Evolutionary conservation across 2,329 filamentous ascomycete species (phyloP), one percentile per base, ranked within the genome.

Genomic region (Cercospora citrullina): DNA sequence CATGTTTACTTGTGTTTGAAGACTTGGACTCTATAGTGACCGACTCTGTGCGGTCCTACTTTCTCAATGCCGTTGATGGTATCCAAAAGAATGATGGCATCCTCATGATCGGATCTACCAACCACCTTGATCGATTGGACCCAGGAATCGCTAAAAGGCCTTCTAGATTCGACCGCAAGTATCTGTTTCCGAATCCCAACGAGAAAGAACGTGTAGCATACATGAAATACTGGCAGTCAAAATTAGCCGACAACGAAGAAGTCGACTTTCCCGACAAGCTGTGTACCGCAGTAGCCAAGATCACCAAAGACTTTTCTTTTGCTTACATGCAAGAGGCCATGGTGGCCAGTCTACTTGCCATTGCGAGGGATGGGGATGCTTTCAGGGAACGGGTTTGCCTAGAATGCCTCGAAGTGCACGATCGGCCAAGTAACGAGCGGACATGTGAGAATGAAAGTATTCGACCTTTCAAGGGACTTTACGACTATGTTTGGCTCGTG

Each of bases 11-110:
- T 3, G 87, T 92, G 48, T 90, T 92, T 67, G 90, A 92, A 76
- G 90, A 92, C 70, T 83, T 92, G 5, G 90, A 92, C 75, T 88
- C 86, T 8, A 84, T 91, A 36, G 85, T 92, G 55, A 84, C 83
- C 10, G 85, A 89, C 64, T 71, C 75, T 1, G 86, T 89, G 14
- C 83, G 89, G 30, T 87, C 85, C 63, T 91, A 90, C 80, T 92
- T 92, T 79, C 82, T 91, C 59, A 92, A 91, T 75, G 89, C 91
- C 77, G 86, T 91, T 3, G 90, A 92, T 69, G 90, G 90, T 0
- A 84, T 92, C 10, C 86, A 87, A 72, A 85, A 83, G 70, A 92
- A 92, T 71, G 87, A 91, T 71, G 90, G 90, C 10, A 90, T 91
- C 64, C 84, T 91, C 69, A 90, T 91, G 82, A 74, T 79, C 7